Base-by-base conservation (phyloP, 805 yeast species). In the Hanseniaspora taiwanica region DNA sequence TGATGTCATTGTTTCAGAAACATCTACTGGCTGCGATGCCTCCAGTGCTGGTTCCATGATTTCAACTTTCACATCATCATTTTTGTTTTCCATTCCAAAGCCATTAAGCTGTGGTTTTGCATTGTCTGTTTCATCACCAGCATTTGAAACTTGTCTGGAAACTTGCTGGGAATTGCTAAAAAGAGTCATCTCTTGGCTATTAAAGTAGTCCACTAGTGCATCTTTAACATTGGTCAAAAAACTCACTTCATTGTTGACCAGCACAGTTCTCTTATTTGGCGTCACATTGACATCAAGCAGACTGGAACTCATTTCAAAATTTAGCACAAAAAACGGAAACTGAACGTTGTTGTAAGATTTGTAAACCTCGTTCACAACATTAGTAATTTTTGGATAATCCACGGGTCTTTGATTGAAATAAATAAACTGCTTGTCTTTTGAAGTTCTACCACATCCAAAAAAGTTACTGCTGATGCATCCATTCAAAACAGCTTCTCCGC, bases 261-360 rank as follows among this genome's bases (percentile, higher is more conserved):
- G 53, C 2, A 87, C 66, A 2, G 76, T 72, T 39, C 89, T 65
- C 54, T 91, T 91, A 55, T 91, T 96, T 0, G 98, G 97, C 0
- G 95, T 78, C 1, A 91, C 81, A 57, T 91, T 91, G 16, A 91
- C 68, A 59, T 91, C 98, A n/a, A 79, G 44, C 29, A 65, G 62
- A 20, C 53, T 49, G 0, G 81, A 65, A 32, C 71, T 67, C 5
- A 84, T 53, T 12, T 52, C 50, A 17, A 91, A 48, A 55, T 91
- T 68, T 2, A 84, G 49, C 2, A 85, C 65, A 37, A 81, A 65
- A 9, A 75, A 72, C 0, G 97, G 97, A 39, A 55, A 69, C 51
- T 86, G 96, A 3, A 76, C 64, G 49, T 74, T 69, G 48, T 86
- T 87, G 56, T 71, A 84, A 27, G 67, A 65, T 46, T 73, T 76